These are phyloP conservation scores for Fusarium sp. DNA, from an alignment of 2,329 filamentous ascomycete species.

Conservation along the genomic window DNA sequence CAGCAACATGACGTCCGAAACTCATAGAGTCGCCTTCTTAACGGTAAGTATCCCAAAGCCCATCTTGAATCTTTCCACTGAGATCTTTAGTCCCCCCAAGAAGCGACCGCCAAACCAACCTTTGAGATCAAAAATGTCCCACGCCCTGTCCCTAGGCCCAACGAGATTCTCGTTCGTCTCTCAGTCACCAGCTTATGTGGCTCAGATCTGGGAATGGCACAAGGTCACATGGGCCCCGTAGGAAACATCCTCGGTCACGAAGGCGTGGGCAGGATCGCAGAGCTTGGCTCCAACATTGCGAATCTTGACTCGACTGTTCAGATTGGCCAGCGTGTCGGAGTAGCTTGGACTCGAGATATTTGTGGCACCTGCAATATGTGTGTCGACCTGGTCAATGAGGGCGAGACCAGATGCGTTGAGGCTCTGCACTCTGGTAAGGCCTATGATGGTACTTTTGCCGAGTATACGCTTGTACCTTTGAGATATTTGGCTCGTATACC, in stretches of 20 bases:
- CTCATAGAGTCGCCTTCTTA: constrained; percentile 27
- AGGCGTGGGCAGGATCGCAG: constrained; percentile 56
- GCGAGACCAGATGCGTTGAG: constrained; percentile 52
- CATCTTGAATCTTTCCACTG: not conserved
- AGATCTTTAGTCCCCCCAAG: constrained; percentile 19
- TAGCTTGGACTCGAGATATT: constrained; percentile 55
- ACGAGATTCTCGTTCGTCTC: constrained; percentile 51
- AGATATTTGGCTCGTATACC: constrained; percentile 50
- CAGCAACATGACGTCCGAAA: constrained; percentile 4
- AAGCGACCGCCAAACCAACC: constrained; percentile 12
- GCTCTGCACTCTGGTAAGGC: constrained; percentile 50
- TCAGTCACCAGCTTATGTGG: constrained; percentile 54
- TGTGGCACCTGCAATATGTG: constrained; percentile 53
- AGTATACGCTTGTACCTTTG: constrained; percentile 53
- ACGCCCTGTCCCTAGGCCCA: constrained; percentile 34
- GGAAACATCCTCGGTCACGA: constrained; percentile 57
- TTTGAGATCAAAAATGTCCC: constrained; percentile 23
- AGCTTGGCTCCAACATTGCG: constrained; percentile 51
- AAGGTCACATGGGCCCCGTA: constrained; percentile 53
- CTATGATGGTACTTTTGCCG: constrained; percentile 55
- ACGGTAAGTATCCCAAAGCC: constrained; percentile 1
- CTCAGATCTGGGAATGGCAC: constrained; percentile 54
- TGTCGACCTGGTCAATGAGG: constrained; percentile 44
- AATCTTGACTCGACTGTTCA: constrained; percentile 38
- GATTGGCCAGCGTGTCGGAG: constrained; percentile 53